Percentiles rank a stretch among this genome's conserved stretches.
Evolutionary conservation across 257 asterid genomes (phyloP).

Genomic region (Leptodermis oblonga): DNA sequence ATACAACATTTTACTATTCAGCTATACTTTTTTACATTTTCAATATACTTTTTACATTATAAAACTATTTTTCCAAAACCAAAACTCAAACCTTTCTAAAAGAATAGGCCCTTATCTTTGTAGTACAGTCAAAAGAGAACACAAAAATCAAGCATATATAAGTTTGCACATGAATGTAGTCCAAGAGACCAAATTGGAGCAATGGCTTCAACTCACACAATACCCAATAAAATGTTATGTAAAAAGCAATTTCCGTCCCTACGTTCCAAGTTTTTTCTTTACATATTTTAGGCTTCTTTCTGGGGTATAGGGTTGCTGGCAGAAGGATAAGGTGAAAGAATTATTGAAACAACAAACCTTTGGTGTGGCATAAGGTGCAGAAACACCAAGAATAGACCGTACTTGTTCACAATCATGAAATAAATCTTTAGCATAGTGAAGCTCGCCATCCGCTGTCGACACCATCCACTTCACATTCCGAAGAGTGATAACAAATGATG

Average conservation of each 20-base stretch:
- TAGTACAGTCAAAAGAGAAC: background rate
- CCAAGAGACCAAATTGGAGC: background rate
- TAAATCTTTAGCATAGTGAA: conserved; percentile 65
- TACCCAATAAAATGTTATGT: background rate
- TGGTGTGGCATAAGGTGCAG: conserved; percentile 74
- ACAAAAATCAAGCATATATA: no score
- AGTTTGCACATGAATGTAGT: no score
- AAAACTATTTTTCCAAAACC: no score
- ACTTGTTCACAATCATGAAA: conserved; percentile 76
- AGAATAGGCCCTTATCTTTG: background rate
- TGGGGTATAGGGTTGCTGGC: background rate
- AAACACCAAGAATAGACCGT: conserved; percentile 60
- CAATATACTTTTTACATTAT: no score
- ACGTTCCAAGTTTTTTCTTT: background rate
- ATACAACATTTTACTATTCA: no score
- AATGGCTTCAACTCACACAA: background rate
- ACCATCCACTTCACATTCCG: conserved; percentile 61
- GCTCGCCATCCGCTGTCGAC: conserved; percentile 49
- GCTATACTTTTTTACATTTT: no score
- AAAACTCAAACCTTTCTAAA: no score
- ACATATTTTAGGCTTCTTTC: background rate
- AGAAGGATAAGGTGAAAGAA: background rate
- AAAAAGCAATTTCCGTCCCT: background rate
- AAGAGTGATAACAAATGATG: conserved; percentile 53
- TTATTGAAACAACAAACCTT: conserved; percentile 41